These are phyloP conservation scores for Rhododendron ferrugineum DNA, from an alignment of 148 eudicot genomes.

Conservation along the genomic window DNA sequence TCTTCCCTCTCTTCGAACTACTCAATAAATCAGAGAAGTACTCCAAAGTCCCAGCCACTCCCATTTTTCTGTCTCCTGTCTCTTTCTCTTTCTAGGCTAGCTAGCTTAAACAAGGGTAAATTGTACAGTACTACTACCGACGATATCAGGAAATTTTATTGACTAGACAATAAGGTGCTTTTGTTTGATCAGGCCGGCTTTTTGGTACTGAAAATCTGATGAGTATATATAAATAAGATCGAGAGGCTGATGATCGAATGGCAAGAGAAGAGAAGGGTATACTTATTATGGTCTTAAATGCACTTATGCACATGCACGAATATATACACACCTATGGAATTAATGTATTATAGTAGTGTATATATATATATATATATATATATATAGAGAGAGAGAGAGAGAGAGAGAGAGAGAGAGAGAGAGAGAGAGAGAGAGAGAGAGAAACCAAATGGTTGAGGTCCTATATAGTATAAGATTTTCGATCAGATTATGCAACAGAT, in stretches of 20 bases:
- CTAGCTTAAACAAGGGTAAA: neutral
- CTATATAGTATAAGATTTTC: neutral
- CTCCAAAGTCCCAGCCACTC: conserved; percentile 60
- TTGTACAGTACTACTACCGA: too few species aligned
- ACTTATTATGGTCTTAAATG: neutral
- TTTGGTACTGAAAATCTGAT: neutral
- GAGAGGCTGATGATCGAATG: neutral
- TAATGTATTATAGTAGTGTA: too few species aligned
- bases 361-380: neutral
- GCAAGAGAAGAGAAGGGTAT: neutral
- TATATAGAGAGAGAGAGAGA: too few species aligned
- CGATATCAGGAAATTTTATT: neutral
- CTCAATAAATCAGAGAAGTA: conserved; percentile 48
- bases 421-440: neutral
- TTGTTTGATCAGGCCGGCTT: neutral
- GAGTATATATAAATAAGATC: neutral
- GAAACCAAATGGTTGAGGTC: neutral
- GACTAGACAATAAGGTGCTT: neutral
- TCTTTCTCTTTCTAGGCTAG: neutral
- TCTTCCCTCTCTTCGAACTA: conserved; percentile 31
- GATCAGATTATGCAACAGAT: neutral
- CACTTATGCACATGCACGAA: neutral
- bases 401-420: too few species aligned
- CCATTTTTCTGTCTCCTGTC: conserved; percentile 30
- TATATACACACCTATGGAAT: neutral